These are phyloP conservation scores for Aureobasidium sp. DNA, from an alignment of 2,329 filamentous ascomycete species.

Conservation along the genomic window DNA sequence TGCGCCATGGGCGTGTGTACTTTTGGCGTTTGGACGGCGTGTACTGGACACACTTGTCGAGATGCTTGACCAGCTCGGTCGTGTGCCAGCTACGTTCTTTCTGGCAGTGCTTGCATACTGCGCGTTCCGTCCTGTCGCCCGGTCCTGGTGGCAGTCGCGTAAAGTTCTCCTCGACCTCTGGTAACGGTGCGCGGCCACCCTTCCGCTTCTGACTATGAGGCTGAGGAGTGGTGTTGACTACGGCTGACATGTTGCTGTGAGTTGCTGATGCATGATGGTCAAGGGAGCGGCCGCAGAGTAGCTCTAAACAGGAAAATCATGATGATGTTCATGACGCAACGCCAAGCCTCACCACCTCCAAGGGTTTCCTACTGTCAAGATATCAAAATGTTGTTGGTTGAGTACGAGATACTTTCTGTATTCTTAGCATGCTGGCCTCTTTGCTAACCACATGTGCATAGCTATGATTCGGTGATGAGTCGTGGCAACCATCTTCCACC, in stretches of 20 bases:
- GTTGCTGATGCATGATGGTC: neutral
- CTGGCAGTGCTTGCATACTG: slow-evolving; percentile 7
- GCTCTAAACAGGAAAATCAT: slow-evolving; percentile 7
- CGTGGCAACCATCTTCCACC: too few species aligned
- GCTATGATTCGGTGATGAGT: neutral
- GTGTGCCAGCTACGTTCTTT: slow-evolving; percentile 11
- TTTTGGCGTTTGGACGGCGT: slow-evolving; percentile 8
- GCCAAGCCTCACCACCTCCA: neutral
- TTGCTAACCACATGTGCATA: neutral
- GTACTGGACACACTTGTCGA: slow-evolving; percentile 8
- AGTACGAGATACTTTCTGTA: neutral
- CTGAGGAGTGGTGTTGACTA: neutral
- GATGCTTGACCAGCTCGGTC: slow-evolving; percentile 11
- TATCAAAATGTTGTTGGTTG: neutral
- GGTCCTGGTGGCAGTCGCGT: slow-evolving; percentile 5
- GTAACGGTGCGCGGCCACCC: slow-evolving; percentile 1
- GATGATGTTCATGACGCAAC: slow-evolving; percentile 6
- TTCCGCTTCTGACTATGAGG: slow-evolving; percentile 1
- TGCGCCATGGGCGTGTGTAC: slow-evolving; percentile 4
- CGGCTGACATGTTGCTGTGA: slow-evolving; percentile 8
- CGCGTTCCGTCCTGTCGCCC: slow-evolving; percentile 8
- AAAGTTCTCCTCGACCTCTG: slow-evolving; percentile 10
- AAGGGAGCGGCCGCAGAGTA: neutral
- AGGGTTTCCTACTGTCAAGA: neutral
- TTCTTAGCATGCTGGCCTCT: neutral